These are phyloP conservation scores for Bothriochloa decipiens DNA, from an alignment of 176 grass and related monocot species.

Conservation along the genomic window DNA sequence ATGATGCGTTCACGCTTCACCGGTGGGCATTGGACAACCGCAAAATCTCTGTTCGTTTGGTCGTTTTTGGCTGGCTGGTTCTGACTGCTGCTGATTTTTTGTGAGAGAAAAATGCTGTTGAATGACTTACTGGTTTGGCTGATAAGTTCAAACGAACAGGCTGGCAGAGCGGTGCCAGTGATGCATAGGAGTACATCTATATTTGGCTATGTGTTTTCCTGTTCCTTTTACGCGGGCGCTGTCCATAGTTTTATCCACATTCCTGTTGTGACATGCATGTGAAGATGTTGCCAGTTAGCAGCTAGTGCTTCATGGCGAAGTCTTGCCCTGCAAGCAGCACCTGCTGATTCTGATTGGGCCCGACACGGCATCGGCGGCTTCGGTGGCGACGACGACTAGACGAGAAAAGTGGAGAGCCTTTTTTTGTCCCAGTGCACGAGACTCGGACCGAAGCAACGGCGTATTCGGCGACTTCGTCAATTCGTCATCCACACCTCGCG, in stretches of 20 bases:
- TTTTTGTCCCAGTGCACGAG: background rate
- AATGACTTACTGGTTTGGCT: no score
- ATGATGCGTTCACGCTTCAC: no score
- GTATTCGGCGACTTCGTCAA: background rate
- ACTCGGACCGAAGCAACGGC: background rate
- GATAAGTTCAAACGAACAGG: no score
- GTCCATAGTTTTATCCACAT: background rate
- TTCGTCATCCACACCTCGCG: no score
- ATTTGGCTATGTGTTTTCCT: background rate
- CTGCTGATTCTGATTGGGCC: background rate
- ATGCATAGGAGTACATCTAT: background rate
- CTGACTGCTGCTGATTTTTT: no score
- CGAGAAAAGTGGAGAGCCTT: background rate
- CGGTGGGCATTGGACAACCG: background rate
- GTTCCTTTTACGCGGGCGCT: no score
- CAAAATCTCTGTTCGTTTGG: no score
- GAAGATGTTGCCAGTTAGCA: background rate
- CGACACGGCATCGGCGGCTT: background rate
- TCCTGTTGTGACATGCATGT: background rate
- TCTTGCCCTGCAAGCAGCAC: background rate
- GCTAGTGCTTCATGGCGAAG: constrained; percentile 4
- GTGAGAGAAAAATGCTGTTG: no score
- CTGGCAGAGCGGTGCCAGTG: no score
- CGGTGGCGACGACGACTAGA: no score
- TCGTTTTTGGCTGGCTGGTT: no score